These are phyloP conservation scores for Neoboletus brunneissimus DNA, from an alignment of 768 basidiomycete genomes.

Conservation along the genomic window DNA sequence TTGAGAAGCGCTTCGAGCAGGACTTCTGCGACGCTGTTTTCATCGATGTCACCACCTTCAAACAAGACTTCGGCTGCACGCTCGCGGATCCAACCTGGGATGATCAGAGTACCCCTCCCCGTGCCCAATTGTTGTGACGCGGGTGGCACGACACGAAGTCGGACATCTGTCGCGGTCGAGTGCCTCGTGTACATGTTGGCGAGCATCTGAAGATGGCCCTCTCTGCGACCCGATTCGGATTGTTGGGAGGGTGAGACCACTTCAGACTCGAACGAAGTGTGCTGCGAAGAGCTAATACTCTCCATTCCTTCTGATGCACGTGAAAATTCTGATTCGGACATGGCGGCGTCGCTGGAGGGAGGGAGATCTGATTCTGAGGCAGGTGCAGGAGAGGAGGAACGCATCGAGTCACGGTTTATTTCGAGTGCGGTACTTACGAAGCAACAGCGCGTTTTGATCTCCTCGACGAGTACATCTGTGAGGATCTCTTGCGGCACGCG, in stretches of 20 bases:
- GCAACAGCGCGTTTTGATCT: slow-evolving; percentile 86
- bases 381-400: slow-evolving; percentile 31
- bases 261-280: slow-evolving; percentile 53
- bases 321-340: slow-evolving; percentile 68
- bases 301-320: slow-evolving; percentile 47
- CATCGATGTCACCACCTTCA: slow-evolving; percentile 85
- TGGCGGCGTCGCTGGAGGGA: slow-evolving; percentile 53
- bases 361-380: slow-evolving; percentile 40
- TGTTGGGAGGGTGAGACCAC: slow-evolving; percentile 45
- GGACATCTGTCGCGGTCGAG: slow-evolving; percentile 75
- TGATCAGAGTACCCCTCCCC: slow-evolving; percentile 71
- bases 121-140: slow-evolving; percentile 63
- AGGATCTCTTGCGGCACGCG: slow-evolving; percentile 79
- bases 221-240: slow-evolving; percentile 21
- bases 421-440: slow-evolving; percentile 74
- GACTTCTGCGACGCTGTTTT: slow-evolving; percentile 78
- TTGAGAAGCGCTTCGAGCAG: slow-evolving; percentile 78
- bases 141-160: slow-evolving; percentile 67
- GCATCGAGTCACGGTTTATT: slow-evolving; percentile 29
- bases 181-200: slow-evolving; percentile 69
- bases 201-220: slow-evolving; percentile 52
- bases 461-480: slow-evolving; percentile 78
- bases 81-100: slow-evolving; percentile 96
- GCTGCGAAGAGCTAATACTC: slow-evolving; percentile 47
- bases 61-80: slow-evolving; percentile 89